Conservation (phyloP, 208 protist genomes). For the Leishmania turanica region DNA sequence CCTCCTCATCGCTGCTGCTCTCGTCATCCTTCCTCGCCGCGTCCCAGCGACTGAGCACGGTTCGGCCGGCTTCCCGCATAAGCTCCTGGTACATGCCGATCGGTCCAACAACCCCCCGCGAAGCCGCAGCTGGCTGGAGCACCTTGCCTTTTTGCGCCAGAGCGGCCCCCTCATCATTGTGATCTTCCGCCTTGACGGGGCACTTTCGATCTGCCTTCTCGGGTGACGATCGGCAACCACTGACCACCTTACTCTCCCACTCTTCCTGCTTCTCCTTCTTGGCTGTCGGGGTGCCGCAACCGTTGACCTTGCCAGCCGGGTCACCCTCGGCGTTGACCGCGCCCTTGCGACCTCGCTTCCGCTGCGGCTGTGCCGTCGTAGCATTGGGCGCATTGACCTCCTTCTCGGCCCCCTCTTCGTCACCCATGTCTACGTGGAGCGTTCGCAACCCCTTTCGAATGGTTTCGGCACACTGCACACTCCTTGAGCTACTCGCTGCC, state of each 20-base stretch:
- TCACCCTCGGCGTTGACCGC: neutral
- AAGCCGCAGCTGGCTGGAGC: conserved; percentile 11
- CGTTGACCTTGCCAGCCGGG: neutral
- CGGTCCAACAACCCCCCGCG: conserved; percentile 61
- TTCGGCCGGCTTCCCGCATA: conserved; percentile 88
- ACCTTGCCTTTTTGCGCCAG: conserved; percentile 29
- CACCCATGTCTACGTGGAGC: conserved; percentile 68
- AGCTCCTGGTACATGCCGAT: conserved; percentile 92
- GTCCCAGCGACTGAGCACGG: conserved; percentile 85
- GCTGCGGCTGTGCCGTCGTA: neutral
- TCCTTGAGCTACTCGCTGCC: conserved; percentile 11
- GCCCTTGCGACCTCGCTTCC: conserved; percentile 9
- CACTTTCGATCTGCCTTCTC: neutral
- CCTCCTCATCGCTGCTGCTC: conserved; percentile 24
- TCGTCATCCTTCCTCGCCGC: conserved; percentile 27
- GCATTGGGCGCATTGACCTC: neutral
- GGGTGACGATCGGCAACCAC: neutral
- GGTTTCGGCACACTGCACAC: conserved; percentile 69
- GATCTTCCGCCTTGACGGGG: neutral
- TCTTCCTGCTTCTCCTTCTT: conserved; percentile 26
- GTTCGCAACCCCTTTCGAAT: conserved; percentile 84
- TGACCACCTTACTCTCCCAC: neutral
- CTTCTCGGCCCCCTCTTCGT: conserved; percentile 8
- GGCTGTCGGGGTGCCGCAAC: neutral
- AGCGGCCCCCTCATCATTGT: neutral